Conservation (phyloP, 2,329 filamentous ascomycete species). For the Coniosporium tulheliwenetii region DNA sequence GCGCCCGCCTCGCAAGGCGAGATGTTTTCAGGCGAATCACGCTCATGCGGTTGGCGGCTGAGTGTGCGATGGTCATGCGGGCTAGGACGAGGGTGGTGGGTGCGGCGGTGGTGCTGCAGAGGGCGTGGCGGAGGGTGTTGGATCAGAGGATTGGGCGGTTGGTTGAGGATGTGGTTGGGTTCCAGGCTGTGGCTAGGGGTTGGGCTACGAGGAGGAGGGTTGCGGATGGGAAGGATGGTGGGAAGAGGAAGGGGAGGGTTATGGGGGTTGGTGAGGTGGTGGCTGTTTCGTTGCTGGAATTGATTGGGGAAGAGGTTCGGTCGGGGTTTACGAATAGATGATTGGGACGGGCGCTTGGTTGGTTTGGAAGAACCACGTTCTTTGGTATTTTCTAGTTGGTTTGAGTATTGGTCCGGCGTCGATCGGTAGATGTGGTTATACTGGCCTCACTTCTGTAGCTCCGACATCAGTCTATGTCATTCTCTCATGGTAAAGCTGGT, state of each 20-base stretch:
- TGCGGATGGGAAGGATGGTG: constrained; percentile 4
- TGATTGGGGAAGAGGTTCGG: too few relatives aligned
- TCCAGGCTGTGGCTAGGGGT: constrained; percentile 28
- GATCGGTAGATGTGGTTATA: too few relatives aligned
- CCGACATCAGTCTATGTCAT: too few relatives aligned
- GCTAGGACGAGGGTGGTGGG: constrained; percentile 23
- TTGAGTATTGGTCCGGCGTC: too few relatives aligned
- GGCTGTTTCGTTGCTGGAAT: not conserved
- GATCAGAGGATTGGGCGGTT: constrained; percentile 18
- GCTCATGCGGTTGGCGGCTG: constrained; percentile 25
- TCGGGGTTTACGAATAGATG: too few relatives aligned
- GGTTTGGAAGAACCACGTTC: too few relatives aligned
- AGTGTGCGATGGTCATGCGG: constrained; percentile 32
- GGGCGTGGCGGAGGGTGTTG: constrained; percentile 24
- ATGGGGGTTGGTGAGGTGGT: constrained; percentile 21
- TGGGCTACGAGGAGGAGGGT: constrained; percentile 20
- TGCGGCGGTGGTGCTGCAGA: constrained; percentile 27
- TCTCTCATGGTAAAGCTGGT: too few relatives aligned
- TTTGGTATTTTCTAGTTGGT: too few relatives aligned
- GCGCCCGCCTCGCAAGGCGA: constrained; percentile 17
- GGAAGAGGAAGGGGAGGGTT: constrained; percentile 16
- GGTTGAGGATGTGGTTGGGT: constrained; percentile 19
- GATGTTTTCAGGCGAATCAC: constrained; percentile 17
- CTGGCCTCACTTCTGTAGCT: too few relatives aligned
- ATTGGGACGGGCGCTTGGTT: too few relatives aligned